Evolutionary conservation across 31 red algal genomes (phyloP).

Genomic region (Porphyra umbilicalis): DNA sequence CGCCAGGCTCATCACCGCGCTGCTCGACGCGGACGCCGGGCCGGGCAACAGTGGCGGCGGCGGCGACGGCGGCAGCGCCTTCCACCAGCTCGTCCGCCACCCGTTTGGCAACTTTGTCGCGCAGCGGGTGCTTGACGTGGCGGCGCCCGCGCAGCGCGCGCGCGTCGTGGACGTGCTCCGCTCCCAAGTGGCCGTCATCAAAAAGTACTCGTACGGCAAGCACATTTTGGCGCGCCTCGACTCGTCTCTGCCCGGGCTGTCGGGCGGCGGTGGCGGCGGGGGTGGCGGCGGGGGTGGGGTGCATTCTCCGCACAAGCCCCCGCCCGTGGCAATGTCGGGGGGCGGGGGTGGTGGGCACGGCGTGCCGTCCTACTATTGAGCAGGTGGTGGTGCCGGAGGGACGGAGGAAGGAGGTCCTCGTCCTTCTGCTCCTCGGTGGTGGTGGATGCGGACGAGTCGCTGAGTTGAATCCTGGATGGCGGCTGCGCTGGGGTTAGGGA

Average conservation of each 20-base stretch:
- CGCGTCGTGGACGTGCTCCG: slow-evolving; percentile 69
- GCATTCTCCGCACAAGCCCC: neutral
- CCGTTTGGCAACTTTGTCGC: slow-evolving; percentile 98
- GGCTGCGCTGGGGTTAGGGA: neutral
- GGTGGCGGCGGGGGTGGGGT: neutral
- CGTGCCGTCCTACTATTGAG: neutral
- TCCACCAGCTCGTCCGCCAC: slow-evolving; percentile 81
- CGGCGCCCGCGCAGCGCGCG: slow-evolving; percentile 57
- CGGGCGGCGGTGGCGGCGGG: neutral
- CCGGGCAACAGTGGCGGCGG: neutral
- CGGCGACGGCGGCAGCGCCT: slow-evolving; percentile 28
- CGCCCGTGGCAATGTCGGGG: neutral
- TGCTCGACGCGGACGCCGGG: slow-evolving; percentile 55
- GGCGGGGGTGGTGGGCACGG: neutral
- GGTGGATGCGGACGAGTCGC: neutral
- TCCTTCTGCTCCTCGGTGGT: neutral
- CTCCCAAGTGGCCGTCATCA: slow-evolving; percentile 72
- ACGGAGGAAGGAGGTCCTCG: neutral
- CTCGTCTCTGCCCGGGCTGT: neutral
- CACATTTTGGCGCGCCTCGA: slow-evolving; percentile 93
- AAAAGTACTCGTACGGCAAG: slow-evolving; percentile 97
- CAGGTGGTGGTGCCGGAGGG: neutral
- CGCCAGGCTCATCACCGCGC: slow-evolving; percentile 67
- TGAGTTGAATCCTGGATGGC: neutral
- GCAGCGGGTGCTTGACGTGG: slow-evolving; percentile 92